Conservation (phyloP, 768 basidiomycete genomes). For the Calocybe gangraenosa region DNA sequence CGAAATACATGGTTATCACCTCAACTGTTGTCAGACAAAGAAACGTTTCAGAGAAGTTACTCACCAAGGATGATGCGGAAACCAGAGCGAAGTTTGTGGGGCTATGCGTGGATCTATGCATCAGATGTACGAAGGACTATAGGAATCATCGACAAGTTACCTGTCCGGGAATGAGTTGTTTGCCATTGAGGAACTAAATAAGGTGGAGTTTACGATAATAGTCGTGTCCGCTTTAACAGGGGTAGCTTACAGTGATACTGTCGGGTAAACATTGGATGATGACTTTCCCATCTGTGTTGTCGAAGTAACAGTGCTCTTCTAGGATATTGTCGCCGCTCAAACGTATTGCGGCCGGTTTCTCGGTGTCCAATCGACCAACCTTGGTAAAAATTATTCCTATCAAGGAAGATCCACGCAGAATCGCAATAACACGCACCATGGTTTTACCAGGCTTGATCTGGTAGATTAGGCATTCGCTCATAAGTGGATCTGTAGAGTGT, state of each 20-base stretch:
- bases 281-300: slow-evolving; percentile 83
- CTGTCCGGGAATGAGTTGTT: slow-evolving; percentile 73
- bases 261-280: slow-evolving; percentile 74
- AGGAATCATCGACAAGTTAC: slow-evolving; percentile 36
- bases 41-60: slow-evolving; percentile 18
- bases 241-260: slow-evolving; percentile 69
- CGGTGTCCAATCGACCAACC: slow-evolving; percentile 87
- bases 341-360: slow-evolving; percentile 80
- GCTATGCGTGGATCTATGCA: slow-evolving; percentile 29
- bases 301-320: slow-evolving; percentile 90
- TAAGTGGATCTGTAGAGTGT: slow-evolving; percentile 70
- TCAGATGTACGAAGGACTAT: neutral
- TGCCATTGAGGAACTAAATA: slow-evolving; percentile 86
- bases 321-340: slow-evolving; percentile 90
- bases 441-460: slow-evolving; percentile 87
- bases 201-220: neutral
- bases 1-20: slow-evolving; percentile 97
- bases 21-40: slow-evolving; percentile 24
- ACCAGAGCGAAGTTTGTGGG: slow-evolving; percentile 86
- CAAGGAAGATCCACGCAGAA: slow-evolving; percentile 3
- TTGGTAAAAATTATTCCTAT: slow-evolving; percentile 22
- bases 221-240: slow-evolving; percentile 4
- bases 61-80: slow-evolving; percentile 94
- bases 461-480: slow-evolving; percentile 94
- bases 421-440: slow-evolving; percentile 40